phyloP scores from a whole-genome alignment of 1,139 yeast genomes.

The Chernovozyma aurita region DNA sequence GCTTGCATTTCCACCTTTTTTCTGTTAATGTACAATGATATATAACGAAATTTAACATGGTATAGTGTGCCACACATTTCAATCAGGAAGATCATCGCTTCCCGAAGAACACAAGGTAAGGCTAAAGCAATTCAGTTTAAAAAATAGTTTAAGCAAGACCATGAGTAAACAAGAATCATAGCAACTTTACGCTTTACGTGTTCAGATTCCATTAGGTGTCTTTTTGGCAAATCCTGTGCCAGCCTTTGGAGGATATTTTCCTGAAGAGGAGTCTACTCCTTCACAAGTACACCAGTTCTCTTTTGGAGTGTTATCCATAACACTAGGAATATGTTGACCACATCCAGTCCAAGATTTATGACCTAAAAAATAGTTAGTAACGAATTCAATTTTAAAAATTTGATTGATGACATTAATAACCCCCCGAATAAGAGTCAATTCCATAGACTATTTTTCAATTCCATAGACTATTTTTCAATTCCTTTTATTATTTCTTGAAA shows the following conservation, averaged over 20 bases:
- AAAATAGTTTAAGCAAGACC: too few species aligned
- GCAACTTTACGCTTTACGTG: too few species aligned
- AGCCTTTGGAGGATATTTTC: conserved; percentile 39
- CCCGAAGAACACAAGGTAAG: too few species aligned
- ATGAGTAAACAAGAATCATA: too few species aligned
- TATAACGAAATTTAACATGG: too few species aligned
- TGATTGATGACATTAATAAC: not conserved
- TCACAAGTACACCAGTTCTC: conserved; percentile 40
- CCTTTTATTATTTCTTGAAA: too few species aligned
- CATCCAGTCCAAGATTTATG: conserved; percentile 39
- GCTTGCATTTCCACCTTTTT: too few species aligned
- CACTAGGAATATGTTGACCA: conserved; percentile 26
- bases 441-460: not conserved
- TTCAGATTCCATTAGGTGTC: too few species aligned
- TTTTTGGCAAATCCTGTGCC: conserved; percentile 39
- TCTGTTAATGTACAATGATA: too few species aligned
- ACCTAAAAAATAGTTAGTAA: conserved; percentile 15
- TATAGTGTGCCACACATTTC: too few species aligned
- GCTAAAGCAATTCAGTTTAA: too few species aligned
- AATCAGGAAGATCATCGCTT: too few species aligned
- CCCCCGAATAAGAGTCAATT: not conserved
- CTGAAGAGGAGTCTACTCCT: conserved; percentile 17
- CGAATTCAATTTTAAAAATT: not conserved
- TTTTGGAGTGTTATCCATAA: conserved; percentile 33
- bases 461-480: not conserved